Conservation (phyloP, 2,329 filamentous ascomycete genomes). For the Verticillium nubilum region DNA sequence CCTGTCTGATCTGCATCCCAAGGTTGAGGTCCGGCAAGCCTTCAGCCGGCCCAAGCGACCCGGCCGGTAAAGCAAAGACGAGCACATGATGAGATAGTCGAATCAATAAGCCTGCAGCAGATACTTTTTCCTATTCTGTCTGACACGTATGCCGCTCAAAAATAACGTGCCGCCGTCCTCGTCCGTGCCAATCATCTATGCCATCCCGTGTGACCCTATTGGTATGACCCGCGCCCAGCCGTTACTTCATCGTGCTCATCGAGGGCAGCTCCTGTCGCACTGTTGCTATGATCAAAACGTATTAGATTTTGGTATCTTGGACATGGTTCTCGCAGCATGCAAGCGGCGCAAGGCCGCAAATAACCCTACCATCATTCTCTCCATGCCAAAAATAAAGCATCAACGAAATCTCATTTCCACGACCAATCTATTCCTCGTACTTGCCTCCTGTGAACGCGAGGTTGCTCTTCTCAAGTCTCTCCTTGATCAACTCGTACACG, state of each 20-base stretch:
- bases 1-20: constrained; percentile 62
- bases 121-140: not conserved
- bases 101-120: no score
- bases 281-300: not conserved
- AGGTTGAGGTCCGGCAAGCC: constrained; percentile 57
- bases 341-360: not conserved
- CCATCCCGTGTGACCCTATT: no score
- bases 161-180: not conserved
- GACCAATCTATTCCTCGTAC: constrained; percentile 57
- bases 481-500: constrained; percentile 74
- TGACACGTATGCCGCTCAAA: not conserved
- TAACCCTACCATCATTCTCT: not conserved
- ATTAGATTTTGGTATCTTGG: constrained; percentile 1
- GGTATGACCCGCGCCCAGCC: no score
- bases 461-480: constrained; percentile 63
- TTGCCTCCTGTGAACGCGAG: constrained; percentile 53
- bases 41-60: constrained; percentile 79
- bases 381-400: not conserved
- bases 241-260: not conserved
- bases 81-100: no score
- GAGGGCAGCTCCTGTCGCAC: not conserved
- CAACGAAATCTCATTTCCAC: not conserved
- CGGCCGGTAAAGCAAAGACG: constrained; percentile 50
- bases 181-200: not conserved
- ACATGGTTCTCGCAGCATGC: not conserved